Percentiles rank a stretch among this genome's conserved stretches.
phyloP scores from a whole-genome alignment of 1,139 yeast species.

The Geotrichum aggregatum region DNA sequence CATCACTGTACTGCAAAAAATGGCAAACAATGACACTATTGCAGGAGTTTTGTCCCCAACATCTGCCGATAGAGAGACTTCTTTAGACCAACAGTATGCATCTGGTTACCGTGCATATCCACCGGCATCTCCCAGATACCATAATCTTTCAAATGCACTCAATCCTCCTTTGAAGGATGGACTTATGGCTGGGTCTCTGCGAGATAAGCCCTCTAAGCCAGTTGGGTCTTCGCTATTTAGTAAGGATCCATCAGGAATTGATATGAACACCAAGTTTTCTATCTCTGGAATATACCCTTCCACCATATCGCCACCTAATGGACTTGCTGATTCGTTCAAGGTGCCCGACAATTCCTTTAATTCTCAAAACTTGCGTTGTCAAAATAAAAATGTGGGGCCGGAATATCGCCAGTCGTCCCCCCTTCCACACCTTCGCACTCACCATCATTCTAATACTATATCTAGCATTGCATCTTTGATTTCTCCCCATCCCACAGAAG shows the following conservation, averaged over 20 bases:
- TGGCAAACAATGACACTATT: slow-evolving; percentile 34
- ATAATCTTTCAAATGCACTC: not conserved
- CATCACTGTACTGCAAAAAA: slow-evolving; percentile 38
- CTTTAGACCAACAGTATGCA: slow-evolving; percentile 11
- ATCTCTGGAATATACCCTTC: not conserved
- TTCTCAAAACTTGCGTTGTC: not conserved
- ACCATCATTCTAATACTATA: slow-evolving; percentile 16
- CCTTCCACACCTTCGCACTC: slow-evolving; percentile 14
- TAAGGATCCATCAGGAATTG: slow-evolving; percentile 1
- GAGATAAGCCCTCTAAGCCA: slow-evolving; percentile 2
- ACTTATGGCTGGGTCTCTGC: not conserved
- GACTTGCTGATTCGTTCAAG: not conserved
- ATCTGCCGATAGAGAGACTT: slow-evolving; percentile 21
- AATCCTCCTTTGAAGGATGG: slow-evolving; percentile 9
- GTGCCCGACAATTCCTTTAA: not conserved
- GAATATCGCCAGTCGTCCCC: slow-evolving; percentile 11
- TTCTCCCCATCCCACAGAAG: slow-evolving; percentile 6
- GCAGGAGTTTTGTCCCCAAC: slow-evolving; percentile 34
- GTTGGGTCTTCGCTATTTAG: not conserved
- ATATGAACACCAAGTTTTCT: not conserved
- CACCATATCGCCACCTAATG: slow-evolving; percentile 4
- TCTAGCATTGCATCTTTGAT: slow-evolving; percentile 12
- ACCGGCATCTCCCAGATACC: slow-evolving; percentile 11
- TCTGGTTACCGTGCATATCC: slow-evolving; percentile 10
- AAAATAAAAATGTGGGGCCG: not conserved